A percentile compares a stretch with the other conserved stretches of the same genome.
phyloP scores from a whole-genome alignment of 495 filamentous ascomycete genomes.

The Zalerion maritima region DNA sequence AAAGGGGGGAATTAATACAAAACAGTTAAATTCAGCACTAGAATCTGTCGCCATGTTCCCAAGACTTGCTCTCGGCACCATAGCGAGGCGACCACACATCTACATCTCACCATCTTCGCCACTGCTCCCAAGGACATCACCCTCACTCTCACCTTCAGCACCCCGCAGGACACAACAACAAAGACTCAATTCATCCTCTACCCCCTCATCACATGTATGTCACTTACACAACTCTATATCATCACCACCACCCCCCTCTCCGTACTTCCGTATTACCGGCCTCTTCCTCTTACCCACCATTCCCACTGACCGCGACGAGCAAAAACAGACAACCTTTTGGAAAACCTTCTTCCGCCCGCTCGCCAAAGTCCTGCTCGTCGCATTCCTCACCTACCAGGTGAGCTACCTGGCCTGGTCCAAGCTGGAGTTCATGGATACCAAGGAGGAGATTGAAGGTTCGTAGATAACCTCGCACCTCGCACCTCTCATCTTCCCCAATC shows the following conservation, averaged over 20 bases:
- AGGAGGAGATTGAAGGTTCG: slow-evolving; percentile 40
- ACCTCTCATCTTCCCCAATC: slow-evolving; percentile 4
- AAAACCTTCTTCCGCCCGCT: slow-evolving; percentile 65
- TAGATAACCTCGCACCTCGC: not conserved
- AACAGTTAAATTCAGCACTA: no score
- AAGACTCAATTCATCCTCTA: no score
- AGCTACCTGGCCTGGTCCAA: slow-evolving; percentile 75
- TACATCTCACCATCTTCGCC: no score
- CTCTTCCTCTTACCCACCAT: not conserved
- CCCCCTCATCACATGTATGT: no score
- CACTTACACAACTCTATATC: no score
- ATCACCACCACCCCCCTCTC: not conserved
- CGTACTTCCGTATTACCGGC: slow-evolving; percentile 1
- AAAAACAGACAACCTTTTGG: slow-evolving; percentile 56
- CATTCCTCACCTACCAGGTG: slow-evolving; percentile 78
- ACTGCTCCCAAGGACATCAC: no score
- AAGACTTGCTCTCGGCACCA: no score
- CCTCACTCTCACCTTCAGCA: no score
- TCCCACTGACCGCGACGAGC: not conserved
- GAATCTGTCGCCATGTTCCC: no score
- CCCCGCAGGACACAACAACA: no score
- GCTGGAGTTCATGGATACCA: slow-evolving; percentile 65
- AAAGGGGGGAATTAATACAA: no score
- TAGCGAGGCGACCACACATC: no score
- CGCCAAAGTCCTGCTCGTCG: slow-evolving; percentile 70